These are phyloP conservation scores for Physaria fendleri DNA, from an alignment of 345 rosid genomes.

Conservation along the genomic window DNA sequence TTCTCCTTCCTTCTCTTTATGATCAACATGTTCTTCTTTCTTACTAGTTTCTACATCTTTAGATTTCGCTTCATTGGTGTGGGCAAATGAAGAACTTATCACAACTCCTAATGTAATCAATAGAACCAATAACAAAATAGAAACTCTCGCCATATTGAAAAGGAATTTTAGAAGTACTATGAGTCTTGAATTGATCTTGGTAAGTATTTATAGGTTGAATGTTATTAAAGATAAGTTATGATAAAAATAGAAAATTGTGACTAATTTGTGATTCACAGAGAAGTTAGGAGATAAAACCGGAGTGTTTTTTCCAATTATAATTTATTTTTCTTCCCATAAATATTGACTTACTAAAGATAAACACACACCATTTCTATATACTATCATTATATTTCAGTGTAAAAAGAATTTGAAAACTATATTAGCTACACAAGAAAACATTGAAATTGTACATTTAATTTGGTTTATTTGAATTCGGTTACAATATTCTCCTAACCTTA, in stretches of 20 bases:
- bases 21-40: background rate
- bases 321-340: background rate
- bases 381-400: no score
- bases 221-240: constrained; percentile 1
- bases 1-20: constrained; percentile 7
- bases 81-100: constrained; percentile 19
- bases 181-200: constrained; percentile 3
- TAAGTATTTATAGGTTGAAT: constrained; percentile 18
- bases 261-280: constrained; percentile 21
- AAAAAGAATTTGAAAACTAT: no score
- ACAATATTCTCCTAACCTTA: no score
- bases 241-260: constrained; percentile 14
- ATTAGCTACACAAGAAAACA: no score
- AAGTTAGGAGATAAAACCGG: constrained; percentile 27
- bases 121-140: constrained; percentile 21
- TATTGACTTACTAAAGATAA: background rate
- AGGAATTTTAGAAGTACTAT: background rate
- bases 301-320: background rate
- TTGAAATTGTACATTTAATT: no score
- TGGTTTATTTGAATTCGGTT: no score
- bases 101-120: constrained; percentile 26
- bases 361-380: background rate
- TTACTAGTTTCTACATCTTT: constrained; percentile 3
- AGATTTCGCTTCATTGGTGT: constrained; percentile 10
- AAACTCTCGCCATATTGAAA: constrained; percentile 25